Evolutionary conservation across 208 protist species (phyloP).

Genomic region (Leishmania aethiopica): DNA sequence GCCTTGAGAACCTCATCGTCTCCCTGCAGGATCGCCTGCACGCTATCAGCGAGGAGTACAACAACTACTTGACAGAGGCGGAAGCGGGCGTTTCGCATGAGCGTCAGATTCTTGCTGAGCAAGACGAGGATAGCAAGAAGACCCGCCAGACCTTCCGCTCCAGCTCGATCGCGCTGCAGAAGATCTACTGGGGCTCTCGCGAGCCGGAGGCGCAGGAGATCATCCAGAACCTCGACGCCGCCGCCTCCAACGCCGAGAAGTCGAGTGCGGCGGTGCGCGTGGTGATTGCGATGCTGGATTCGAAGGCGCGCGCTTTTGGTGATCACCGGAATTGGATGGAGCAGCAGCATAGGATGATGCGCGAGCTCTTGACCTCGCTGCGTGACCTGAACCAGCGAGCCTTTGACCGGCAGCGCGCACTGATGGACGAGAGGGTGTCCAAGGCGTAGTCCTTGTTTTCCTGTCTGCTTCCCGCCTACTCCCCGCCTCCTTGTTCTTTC

Average conservation of each 20-base stretch:
- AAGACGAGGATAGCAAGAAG: constrained; percentile 57
- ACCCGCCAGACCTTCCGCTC: constrained; percentile 64
- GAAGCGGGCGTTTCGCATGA: constrained; percentile 52
- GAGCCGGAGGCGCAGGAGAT: constrained; percentile 57
- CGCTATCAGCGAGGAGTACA: constrained; percentile 68
- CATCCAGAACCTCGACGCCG: constrained; percentile 60
- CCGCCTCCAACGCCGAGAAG: constrained; percentile 50
- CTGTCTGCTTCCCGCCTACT: background rate
- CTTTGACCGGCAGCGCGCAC: constrained; percentile 56
- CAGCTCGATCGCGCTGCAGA: constrained; percentile 52
- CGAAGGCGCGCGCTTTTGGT: constrained; percentile 42
- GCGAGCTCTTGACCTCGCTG: constrained; percentile 63
- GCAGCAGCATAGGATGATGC: constrained; percentile 59
- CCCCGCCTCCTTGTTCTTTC: background rate
- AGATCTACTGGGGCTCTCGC: constrained; percentile 66
- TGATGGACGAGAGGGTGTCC: constrained; percentile 55
- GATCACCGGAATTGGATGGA: constrained; percentile 79
- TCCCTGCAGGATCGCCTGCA: constrained; percentile 65
- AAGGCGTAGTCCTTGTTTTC: background rate
- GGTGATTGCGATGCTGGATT: constrained; percentile 59
- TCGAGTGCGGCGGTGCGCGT: constrained; percentile 64
- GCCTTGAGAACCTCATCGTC: constrained; percentile 67
- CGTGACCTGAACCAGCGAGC: constrained; percentile 59
- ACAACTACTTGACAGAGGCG: constrained; percentile 45
- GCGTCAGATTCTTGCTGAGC: constrained; percentile 51